Evolutionary conservation across 257 asterid species (phyloP).

Genomic region (Striga asiatica): DNA sequence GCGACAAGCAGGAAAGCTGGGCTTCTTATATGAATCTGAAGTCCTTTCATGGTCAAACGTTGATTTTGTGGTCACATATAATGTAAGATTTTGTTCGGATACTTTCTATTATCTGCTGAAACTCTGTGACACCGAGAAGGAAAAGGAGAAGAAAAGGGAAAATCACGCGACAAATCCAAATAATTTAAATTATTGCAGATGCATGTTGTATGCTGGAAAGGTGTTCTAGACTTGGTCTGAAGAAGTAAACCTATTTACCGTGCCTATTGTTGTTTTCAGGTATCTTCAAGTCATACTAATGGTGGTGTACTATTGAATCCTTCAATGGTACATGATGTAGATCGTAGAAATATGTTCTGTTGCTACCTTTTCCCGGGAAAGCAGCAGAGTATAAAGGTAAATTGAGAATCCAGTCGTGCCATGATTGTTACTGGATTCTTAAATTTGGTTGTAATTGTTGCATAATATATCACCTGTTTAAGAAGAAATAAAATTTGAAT

Average conservation of each 20-base stretch:
- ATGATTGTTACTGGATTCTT: background rate
- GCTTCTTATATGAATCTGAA: slow-evolving; percentile 60
- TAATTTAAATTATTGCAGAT: background rate
- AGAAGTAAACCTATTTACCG: background rate
- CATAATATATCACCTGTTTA: background rate
- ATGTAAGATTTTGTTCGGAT: slow-evolving; percentile 31
- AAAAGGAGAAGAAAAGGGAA: background rate
- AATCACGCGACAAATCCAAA: background rate
- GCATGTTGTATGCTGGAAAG: background rate
- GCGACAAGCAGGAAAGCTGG: slow-evolving; percentile 57
- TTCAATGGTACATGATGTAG: slow-evolving; percentile 50
- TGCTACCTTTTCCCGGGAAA: slow-evolving; percentile 66
- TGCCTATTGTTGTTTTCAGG: slow-evolving; percentile 33
- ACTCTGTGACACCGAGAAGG: background rate
- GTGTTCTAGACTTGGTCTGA: background rate
- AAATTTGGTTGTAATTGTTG: slow-evolving; percentile 4
- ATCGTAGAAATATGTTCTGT: slow-evolving; percentile 65
- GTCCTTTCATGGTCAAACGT: slow-evolving; percentile 76
- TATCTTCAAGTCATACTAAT: slow-evolving; percentile 36
- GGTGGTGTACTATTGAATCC: slow-evolving; percentile 70
- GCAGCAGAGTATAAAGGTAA: slow-evolving; percentile 48
- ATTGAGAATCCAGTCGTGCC: slow-evolving; percentile 10
- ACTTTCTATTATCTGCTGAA: background rate
- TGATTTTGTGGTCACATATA: slow-evolving; percentile 50
- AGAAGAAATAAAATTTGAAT: background rate